Base-by-base conservation (phyloP, 192 early-diverging fungal species). In the Dissophora ornata region DNA sequence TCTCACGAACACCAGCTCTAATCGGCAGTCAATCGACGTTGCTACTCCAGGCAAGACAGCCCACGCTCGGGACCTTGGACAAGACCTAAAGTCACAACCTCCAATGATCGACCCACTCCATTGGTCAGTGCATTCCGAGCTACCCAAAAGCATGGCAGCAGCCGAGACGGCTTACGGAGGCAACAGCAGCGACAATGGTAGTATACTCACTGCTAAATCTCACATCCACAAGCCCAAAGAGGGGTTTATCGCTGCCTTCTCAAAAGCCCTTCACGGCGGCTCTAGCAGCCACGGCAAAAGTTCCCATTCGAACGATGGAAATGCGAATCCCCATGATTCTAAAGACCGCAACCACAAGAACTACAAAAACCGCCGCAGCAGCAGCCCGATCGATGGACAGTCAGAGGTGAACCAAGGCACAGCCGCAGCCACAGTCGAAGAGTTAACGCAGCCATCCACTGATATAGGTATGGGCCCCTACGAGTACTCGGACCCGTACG, bases 221-320 rank as follows among this genome's bases (percentile, higher is more conserved):
- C 60, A 47, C 21, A 47, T n/a, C n/a, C n/a, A 61, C 19, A 73
- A 73, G 49, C 18, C 59, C 1, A 65, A 65, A n/a, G 70, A 73
- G 7, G 48, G 49, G 7, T 21, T 57, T 12, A 34, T 48, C 2
- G 34, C 56, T n/a, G 57, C 45, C 6, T 66, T 75, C 36, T 62
- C 68, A n/a, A 75, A 75, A 47, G 48, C 63, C 0, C 28, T 71
- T n/a, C 29, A 32, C 44, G 67, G 67, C 10, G 45, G 34, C 22
- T 26, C 19, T 6, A 42, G 3, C 12, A n/a, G 40, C 42, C 1
- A 40, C 24, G 13, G 21, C 34, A 57, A 42, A 22, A 19, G 38
- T 7, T 57, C 55, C 1, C 30, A 30, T 9, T 48, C 45, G 34
- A 49, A 29, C 21, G 46, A 9, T 12, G 47, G 15, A 36, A 32